These are phyloP conservation scores for Sisymbrium irio DNA, from an alignment of 345 rosid genomes.

Conservation along the genomic window DNA sequence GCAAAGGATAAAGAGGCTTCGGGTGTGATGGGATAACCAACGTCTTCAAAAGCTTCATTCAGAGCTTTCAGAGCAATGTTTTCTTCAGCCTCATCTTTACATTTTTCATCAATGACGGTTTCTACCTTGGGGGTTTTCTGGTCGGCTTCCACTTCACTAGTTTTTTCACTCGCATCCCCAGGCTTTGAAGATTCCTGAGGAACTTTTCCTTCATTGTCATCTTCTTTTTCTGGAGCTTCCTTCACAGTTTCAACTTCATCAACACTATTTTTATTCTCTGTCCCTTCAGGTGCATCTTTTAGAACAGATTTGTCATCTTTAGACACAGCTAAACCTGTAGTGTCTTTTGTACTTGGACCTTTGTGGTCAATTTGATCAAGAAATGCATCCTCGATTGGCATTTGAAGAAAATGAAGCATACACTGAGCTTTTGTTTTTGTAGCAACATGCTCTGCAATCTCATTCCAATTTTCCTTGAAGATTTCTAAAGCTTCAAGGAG, in stretches of 20 bases:
- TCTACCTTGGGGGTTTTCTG: conserved; percentile 44
- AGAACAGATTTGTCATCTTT: conserved; percentile 39
- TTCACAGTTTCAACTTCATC: conserved; percentile 51
- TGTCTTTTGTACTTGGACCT: conserved; percentile 49
- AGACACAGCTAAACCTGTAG: conserved; percentile 37
- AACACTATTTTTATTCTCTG: conserved; percentile 45
- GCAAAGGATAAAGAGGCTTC: conserved; percentile 76
- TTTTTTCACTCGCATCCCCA: conserved; percentile 40
- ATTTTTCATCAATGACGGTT: conserved; percentile 41
- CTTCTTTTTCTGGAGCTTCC: conserved; percentile 60
- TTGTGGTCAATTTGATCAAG: conserved; percentile 46
- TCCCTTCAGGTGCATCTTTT: conserved; percentile 55
- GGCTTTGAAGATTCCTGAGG: conserved; percentile 42
- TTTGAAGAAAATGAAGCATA: conserved; percentile 94
- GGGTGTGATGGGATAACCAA: conserved; percentile 62
- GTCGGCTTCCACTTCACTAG: conserved; percentile 34
- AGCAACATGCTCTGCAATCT: conserved; percentile 99
- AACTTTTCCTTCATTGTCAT: conserved; percentile 43
- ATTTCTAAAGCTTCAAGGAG: conserved; percentile 97
- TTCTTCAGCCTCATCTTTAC: conserved; percentile 41
- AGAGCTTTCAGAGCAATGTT: conserved; percentile 69
- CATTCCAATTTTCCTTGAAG: conserved; percentile 93
- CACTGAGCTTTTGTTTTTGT: conserved; percentile 97
- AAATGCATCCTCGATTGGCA: conserved; percentile 95
- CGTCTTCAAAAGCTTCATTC: conserved; percentile 81